Evolutionary conservation across 768 basidiomycete genomes (phyloP), one percentile per base, ranked within the genome.

Genomic region (Leccinum obscurum): DNA sequence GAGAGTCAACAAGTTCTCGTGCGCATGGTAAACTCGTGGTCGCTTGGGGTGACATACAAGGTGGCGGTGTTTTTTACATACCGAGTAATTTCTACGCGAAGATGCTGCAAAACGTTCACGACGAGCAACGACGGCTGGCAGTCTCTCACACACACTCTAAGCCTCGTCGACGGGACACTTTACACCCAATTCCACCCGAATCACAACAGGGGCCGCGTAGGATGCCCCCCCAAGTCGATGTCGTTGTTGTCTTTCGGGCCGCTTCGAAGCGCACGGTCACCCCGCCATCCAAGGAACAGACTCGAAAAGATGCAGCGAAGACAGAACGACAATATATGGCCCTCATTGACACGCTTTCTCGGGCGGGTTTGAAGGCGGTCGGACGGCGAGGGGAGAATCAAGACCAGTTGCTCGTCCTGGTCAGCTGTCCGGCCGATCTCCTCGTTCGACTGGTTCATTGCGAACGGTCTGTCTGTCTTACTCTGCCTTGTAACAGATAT

Each of bases 331-430:
- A 93, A 63, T 94, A 93, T 70, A 75, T 77, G 14, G 77, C 80
- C 7, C 80, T 95, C 44, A 76, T 91, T 20, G 76, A 83, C 20
- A 80, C 81, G 0, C 81, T 95, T 20, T 82, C 77, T 15, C 76
- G 79, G 15, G 85, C 85, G 3, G 88, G 88, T 3, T 75, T 95
- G 52, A 81, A 82, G 53, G 89, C 86, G 0, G 88, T 90, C 1
- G 90, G 90, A 10, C 79, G 90, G 61, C 79, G 87, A 24, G 93
- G 93, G n/a, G 88, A 89, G 67, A 81, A 81, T 10, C 76, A 89
- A 54, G 90, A 89, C 1, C 86, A 93, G 64, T 72, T 95, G 7
- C 77, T 95, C 6, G 76, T 96, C 6, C 85, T 97, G 60, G 84
- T 97, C 11, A 78, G 80, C 9, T 93, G 91, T 62, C 85, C 89